Evolutionary conservation across 2,329 filamentous ascomycete species (phyloP).

Genomic region (Ilyonectria robusta): DNA sequence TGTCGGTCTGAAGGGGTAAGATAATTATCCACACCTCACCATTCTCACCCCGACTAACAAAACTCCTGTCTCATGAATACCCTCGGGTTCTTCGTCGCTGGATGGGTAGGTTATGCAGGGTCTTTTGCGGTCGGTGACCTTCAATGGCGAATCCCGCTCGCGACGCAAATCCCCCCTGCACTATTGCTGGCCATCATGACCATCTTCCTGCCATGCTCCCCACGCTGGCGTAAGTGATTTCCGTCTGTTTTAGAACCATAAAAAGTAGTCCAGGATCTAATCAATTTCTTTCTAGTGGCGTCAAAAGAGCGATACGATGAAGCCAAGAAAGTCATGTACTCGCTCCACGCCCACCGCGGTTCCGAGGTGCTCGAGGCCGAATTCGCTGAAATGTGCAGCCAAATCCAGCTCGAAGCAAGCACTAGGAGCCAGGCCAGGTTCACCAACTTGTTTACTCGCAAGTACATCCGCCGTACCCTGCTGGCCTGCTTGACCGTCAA

Average conservation of each 20-base stretch:
- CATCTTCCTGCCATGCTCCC: slow-evolving; percentile 45
- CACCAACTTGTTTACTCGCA: slow-evolving; percentile 43
- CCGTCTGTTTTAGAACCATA: not conserved
- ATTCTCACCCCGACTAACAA: not conserved
- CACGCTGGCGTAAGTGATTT: slow-evolving; percentile 42
- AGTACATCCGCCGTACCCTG: slow-evolving; percentile 48
- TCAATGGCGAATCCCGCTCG: slow-evolving; percentile 55
- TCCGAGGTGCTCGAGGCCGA: slow-evolving; percentile 29
- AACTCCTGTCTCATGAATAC: slow-evolving; percentile 36
- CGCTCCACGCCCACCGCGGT: slow-evolving; percentile 21
- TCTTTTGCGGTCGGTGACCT: slow-evolving; percentile 49
- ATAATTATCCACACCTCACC: not conserved
- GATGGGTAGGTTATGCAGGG: slow-evolving; percentile 47
- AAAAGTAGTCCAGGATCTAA: not conserved
- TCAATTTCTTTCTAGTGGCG: slow-evolving; percentile 6
- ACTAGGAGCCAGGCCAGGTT: slow-evolving; percentile 15
- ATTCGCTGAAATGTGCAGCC: slow-evolving; percentile 28
- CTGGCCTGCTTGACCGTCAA: slow-evolving; percentile 49
- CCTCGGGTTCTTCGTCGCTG: slow-evolving; percentile 35
- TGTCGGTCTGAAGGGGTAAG: slow-evolving; percentile 54
- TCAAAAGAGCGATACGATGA: slow-evolving; percentile 29
- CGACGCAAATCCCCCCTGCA: slow-evolving; percentile 50
- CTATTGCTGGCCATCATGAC: slow-evolving; percentile 40
- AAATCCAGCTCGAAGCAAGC: slow-evolving; percentile 28
- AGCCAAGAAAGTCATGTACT: slow-evolving; percentile 29